These are phyloP conservation scores for Colletotrichum sp. DNA, from an alignment of 2,329 filamentous ascomycete species.

Conservation along the genomic window DNA sequence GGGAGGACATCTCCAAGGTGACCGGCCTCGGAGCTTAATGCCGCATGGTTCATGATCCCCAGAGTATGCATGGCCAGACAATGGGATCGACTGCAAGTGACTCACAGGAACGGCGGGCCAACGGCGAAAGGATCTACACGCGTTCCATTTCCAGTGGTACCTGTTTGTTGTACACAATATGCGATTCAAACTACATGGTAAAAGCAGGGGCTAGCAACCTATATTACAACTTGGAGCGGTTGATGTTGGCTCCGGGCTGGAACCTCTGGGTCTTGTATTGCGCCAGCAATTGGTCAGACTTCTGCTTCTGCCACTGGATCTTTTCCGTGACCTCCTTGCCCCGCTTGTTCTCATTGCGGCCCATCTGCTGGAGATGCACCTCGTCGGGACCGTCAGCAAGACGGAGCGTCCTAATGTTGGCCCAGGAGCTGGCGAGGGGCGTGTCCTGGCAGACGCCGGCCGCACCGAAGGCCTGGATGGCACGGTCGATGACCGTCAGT, in stretches of 20 bases:
- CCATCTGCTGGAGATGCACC: constrained; percentile 86
- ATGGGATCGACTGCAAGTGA: neutral
- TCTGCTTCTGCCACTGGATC: constrained; percentile 68
- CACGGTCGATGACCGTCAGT: constrained; percentile 89
- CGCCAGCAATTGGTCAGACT: constrained; percentile 69
- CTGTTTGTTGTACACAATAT: neutral
- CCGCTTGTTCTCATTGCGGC: constrained; percentile 79
- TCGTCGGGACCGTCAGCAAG: constrained; percentile 96
- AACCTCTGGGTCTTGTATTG: constrained; percentile 54
- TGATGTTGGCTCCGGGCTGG: constrained; percentile 59
- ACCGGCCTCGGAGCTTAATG: constrained; percentile 6
- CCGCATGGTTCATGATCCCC: neutral
- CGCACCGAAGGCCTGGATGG: constrained; percentile 90
- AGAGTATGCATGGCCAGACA: neutral
- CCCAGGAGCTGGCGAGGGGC: constrained; percentile 85
- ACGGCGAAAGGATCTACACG: neutral
- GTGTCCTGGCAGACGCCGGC: constrained; percentile 95
- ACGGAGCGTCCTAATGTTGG: constrained; percentile 78
- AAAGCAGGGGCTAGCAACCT: neutral
- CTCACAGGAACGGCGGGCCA: constrained; percentile 19
- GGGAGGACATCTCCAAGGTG: constrained; percentile 15
- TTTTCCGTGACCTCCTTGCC: constrained; percentile 64
- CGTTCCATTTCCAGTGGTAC: neutral
- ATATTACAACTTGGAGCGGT: constrained; percentile 49
- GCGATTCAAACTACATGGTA: neutral